Evolutionary conservation across 371 early-diverging fungal genomes (phyloP), one percentile per base, ranked within the genome.

Genomic region (Batrachochytrium dendrobatidis): DNA sequence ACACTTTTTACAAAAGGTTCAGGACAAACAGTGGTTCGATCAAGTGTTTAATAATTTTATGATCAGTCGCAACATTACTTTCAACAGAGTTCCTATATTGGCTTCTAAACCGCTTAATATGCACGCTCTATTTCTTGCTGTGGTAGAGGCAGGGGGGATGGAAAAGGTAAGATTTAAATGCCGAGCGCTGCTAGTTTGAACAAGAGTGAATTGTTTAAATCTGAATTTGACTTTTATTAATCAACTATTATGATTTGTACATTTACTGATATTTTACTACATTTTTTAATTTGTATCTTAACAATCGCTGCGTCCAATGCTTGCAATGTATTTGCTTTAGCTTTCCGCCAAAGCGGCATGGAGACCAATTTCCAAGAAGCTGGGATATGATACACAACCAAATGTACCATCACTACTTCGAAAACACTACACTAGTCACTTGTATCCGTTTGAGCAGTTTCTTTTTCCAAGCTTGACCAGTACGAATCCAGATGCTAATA

Each of bases 21-120:
- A 0, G 12, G 34, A 50, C 59, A 22, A 20, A 35, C 22, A n/a
- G 24, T 17, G 26, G 26, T 61, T 44, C 34, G 30, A 46, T 7
- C 28, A 30, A 17, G 32, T 31, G 6, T 61, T 53, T 29, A 35
- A 33, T 24, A 8, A 34, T 15, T 61, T 48, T 24, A 33, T 61
- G 44, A 18, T 20, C 25, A 28, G 15, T 7, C 25, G 45, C 46
- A 55, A 55, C 2, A 56, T n/a, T 20, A 28, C 61, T 2, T 18
- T 53, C 29, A n/a, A 39, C 4, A 56, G 52, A 1, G 55, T 53
- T 10, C 58, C 62, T 0, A 20, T 28, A n/a, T 33, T 56, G 26
- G 25, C 30, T 3, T 45, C 46, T 34, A 56, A 58, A 34, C 62
- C 49, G n/a, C 18, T 57, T 30, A 55, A 62, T 53, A 2, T 62